A percentile compares a stretch with the other conserved stretches of the same genome.
These are phyloP conservation scores for Ophiostoma australiae DNA, from an alignment of 2,329 filamentous ascomycete genomes.

Conservation along the genomic window DNA sequence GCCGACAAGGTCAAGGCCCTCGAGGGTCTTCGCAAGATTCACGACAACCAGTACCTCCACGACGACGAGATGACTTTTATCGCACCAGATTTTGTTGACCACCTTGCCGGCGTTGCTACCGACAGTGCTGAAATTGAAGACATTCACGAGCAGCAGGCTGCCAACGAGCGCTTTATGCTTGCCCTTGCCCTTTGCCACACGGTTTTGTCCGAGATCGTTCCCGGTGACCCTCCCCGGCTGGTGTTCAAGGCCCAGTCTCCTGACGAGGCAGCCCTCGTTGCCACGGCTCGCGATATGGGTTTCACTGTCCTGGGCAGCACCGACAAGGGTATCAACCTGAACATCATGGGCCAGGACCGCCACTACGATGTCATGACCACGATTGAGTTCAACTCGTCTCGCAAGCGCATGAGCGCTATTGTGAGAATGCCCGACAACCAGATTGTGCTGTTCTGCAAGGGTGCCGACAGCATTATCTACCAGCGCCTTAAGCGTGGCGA, in stretches of 20 bases:
- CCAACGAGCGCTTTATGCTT: constrained; percentile 89
- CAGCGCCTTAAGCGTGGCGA: constrained; percentile 79
- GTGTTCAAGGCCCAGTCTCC: constrained; percentile 96
- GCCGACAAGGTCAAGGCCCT: constrained; percentile 70
- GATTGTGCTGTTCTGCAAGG: constrained; percentile 93
- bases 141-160: constrained; percentile 60
- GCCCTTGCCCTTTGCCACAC: constrained; percentile 93
- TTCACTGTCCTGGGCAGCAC: constrained; percentile 84
- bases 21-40: constrained; percentile 64
- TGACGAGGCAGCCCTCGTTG: constrained; percentile 89
- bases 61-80: constrained; percentile 90
- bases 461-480: constrained; percentile 95
- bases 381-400: constrained; percentile 92
- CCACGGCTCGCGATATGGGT: constrained; percentile 90
- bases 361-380: constrained; percentile 87
- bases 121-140: constrained; percentile 54
- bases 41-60: constrained; percentile 86
- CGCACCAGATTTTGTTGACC: constrained; percentile 80
- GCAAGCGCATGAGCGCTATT: constrained; percentile 97
- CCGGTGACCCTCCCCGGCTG: constrained; percentile 86
- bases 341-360: constrained; percentile 78
- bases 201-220: constrained; percentile 83
- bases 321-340: constrained; percentile 75
- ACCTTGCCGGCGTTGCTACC: constrained; percentile 59
- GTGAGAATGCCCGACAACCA: constrained; percentile 86